A percentile compares a stretch with the other conserved stretches of the same genome.
Conservation (phyloP, 2,329 filamentous ascomycete genomes). For the Orbilia brochopaga region DNA sequence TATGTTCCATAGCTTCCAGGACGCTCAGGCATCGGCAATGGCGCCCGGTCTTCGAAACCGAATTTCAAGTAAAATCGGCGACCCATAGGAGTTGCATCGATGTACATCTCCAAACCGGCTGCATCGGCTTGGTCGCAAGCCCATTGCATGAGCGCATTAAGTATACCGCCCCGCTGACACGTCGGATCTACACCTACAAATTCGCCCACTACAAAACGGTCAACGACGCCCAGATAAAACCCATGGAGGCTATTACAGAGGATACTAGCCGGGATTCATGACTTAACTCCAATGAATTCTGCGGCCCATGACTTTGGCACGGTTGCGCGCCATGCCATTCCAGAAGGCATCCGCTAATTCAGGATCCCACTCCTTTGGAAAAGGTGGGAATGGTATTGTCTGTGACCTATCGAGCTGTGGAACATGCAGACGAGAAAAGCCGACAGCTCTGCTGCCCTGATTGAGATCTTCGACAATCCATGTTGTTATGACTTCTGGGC, state of each 20-base stretch:
- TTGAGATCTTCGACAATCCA: not conserved
- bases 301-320: constrained; percentile 8
- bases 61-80: not conserved
- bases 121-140: constrained; percentile 15
- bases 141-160: constrained; percentile 8
- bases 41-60: not conserved
- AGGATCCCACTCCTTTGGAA: not conserved
- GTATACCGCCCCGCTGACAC: constrained; percentile 2
- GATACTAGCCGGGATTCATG: not conserved
- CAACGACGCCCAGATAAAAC: too few relatives aligned
- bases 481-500: not conserved
- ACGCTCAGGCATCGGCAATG: not conserved
- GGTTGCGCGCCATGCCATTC: not conserved
- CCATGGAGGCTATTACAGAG: too few relatives aligned
- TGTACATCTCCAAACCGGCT: not conserved
- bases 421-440: not conserved
- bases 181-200: constrained; percentile 6
- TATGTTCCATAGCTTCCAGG: not conserved
- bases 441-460: not conserved
- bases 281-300: constrained; percentile 26
- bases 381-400: not conserved
- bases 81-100: not conserved
- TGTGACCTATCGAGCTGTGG: not conserved
- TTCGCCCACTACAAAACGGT: constrained; percentile 10
- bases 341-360: not conserved